These are phyloP conservation scores for Daldinia vernicosa DNA, from an alignment of 495 filamentous ascomycete species.

Conservation along the genomic window DNA sequence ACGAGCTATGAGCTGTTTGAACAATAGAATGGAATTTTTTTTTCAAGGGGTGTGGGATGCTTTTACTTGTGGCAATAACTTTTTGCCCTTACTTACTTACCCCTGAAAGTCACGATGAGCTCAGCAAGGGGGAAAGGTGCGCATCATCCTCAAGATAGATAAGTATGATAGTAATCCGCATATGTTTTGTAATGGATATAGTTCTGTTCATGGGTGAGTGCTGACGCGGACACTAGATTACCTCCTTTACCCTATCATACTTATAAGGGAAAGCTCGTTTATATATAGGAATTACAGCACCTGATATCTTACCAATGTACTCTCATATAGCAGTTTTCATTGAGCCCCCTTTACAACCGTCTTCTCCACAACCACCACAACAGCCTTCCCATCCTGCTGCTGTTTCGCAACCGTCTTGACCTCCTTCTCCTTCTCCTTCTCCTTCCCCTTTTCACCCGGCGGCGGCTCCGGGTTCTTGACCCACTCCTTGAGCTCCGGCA, in stretches of 20 bases:
- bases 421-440: constrained; percentile 24
- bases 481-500: constrained; percentile 58
- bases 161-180: too few species aligned
- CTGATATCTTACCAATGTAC: background rate
- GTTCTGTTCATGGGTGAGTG: too few species aligned
- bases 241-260: background rate
- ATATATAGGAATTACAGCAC: background rate
- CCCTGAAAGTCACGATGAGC: background rate
- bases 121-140: background rate
- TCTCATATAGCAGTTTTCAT: background rate
- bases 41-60: background rate
- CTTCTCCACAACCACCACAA: constrained; percentile 43
- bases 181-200: too few species aligned
- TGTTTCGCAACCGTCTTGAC: constrained; percentile 27
- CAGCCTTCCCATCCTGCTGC: constrained; percentile 37
- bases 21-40: background rate
- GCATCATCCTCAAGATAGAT: background rate
- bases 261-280: background rate
- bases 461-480: constrained; percentile 49
- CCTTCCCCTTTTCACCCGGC: constrained; percentile 23
- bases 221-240: background rate
- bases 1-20: background rate
- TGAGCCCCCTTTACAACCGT: constrained; percentile 30
- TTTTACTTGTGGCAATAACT: background rate
- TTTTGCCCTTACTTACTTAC: background rate